phyloP scores from a whole-genome alignment of 106 monocot species.

The Acanthochlamys bracteata region DNA sequence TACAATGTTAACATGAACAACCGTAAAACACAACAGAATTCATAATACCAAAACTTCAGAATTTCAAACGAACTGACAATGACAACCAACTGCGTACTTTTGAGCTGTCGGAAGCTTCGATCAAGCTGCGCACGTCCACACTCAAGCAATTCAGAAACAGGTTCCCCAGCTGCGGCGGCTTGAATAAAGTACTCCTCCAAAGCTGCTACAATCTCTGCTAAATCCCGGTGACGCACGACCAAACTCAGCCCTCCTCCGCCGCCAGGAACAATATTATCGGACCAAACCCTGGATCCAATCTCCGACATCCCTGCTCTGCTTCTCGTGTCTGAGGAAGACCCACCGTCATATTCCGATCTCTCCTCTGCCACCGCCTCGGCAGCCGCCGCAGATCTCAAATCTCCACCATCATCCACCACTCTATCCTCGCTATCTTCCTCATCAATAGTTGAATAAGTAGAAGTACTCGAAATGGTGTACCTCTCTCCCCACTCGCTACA shows the following conservation, averaged over 20 bases:
- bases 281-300: slow-evolving; percentile 18
- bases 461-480: slow-evolving; percentile 32
- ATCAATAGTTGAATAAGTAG: slow-evolving; percentile 31
- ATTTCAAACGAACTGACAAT: too few relatives aligned
- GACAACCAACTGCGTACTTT: slow-evolving; percentile 38
- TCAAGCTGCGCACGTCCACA: slow-evolving; percentile 75
- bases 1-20: slow-evolving; percentile 13
- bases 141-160: slow-evolving; percentile 75
- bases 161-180: slow-evolving; percentile 62
- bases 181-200: slow-evolving; percentile 84
- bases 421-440: slow-evolving; percentile 23
- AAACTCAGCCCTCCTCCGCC: slow-evolving; percentile 30
- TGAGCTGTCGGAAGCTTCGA: slow-evolving; percentile 80
- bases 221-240: slow-evolving; percentile 69
- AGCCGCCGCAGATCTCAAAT: not conserved
- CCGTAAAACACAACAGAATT: not conserved
- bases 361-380: slow-evolving; percentile 18
- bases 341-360: slow-evolving; percentile 37
- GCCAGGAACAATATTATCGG: slow-evolving; percentile 10
- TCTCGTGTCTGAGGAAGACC: slow-evolving; percentile 5
- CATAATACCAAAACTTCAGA: too few relatives aligned
- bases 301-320: slow-evolving; percentile 35
- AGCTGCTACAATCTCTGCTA: slow-evolving; percentile 71
- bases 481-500: slow-evolving; percentile 40
- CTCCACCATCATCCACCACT: slow-evolving; percentile 12